These are phyloP conservation scores for Saccharomycopsis fibuligera DNA, from an alignment of 805 yeast species.

Conservation along the genomic window DNA sequence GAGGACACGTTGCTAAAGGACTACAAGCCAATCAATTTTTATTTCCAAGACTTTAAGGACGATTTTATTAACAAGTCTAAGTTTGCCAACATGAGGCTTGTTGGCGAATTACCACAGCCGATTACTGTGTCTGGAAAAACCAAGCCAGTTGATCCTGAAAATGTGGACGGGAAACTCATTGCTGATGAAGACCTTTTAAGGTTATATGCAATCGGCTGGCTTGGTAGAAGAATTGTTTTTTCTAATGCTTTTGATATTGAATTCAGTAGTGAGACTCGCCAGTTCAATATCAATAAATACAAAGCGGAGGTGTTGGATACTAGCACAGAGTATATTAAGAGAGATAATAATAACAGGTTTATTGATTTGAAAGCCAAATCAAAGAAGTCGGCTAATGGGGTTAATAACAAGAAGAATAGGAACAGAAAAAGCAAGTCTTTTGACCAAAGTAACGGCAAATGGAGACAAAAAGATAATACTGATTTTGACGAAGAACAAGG, in stretches of 20 bases:
- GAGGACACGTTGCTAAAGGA: conserved; percentile 64
- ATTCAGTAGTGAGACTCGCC: background rate
- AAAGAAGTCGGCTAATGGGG: too few relatives aligned
- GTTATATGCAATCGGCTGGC: conserved; percentile 15
- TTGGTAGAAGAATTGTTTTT: conserved; percentile 10
- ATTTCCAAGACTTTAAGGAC: conserved; percentile 59
- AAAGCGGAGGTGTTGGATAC: conserved; percentile 5
- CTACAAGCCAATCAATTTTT: conserved; percentile 47
- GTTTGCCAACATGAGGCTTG: conserved; percentile 27
- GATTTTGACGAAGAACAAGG: conserved; percentile 8
- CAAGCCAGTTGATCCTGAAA: conserved; percentile 1
- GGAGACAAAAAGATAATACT: background rate
- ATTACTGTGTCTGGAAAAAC: background rate
- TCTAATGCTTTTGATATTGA: conserved; percentile 6
- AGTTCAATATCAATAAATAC: conserved; percentile 3
- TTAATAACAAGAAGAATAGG: too few relatives aligned
- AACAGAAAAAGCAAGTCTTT: too few relatives aligned
- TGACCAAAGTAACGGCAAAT: background rate
- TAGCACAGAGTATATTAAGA: background rate
- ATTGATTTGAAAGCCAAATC: too few relatives aligned
- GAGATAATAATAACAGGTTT: too few relatives aligned
- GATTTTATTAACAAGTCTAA: conserved; percentile 34
- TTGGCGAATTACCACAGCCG: conserved; percentile 28
- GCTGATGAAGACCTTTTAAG: conserved; percentile 12
- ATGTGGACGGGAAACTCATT: background rate